Evolutionary conservation across 139 green algal species (phyloP).

Genomic region (Chloropicon primus): DNA sequence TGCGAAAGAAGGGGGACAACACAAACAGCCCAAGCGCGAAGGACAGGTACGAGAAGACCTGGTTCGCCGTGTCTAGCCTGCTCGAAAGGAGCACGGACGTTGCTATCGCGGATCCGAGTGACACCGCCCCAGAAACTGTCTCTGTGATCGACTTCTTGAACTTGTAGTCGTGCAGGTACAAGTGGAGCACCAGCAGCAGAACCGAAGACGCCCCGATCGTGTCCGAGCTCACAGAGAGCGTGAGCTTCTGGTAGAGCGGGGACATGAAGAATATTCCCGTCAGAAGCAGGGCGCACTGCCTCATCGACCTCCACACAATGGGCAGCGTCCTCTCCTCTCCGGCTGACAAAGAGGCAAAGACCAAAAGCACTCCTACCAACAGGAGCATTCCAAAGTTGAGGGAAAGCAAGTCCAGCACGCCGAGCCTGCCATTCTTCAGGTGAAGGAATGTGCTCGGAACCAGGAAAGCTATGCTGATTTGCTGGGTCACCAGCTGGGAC

Average conservation of each 20-base stretch:
- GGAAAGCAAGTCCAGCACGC: neutral
- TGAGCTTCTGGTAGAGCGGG: slow-evolving; percentile 58
- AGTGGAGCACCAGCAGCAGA: slow-evolving; percentile 46
- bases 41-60: slow-evolving; percentile 56
- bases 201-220: slow-evolving; percentile 49
- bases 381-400: neutral
- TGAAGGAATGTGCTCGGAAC: neutral
- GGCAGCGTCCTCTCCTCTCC: neutral
- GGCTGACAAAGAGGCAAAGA: neutral
- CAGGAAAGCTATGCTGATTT: neutral
- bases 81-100: slow-evolving; percentile 65
- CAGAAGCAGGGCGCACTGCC: neutral
- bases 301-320: neutral
- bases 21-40: slow-evolving; percentile 66
- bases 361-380: neutral
- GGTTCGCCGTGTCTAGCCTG: slow-evolving; percentile 33
- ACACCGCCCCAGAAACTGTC: slow-evolving; percentile 51
- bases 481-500: neutral
- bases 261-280: slow-evolving; percentile 50
- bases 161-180: slow-evolving; percentile 79
- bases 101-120: slow-evolving; percentile 48
- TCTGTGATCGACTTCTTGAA: slow-evolving; percentile 12
- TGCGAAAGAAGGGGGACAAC: slow-evolving; percentile 49
- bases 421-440: neutral
- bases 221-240: slow-evolving; percentile 59